phyloP scores from a whole-genome alignment of 176 grass and related monocot species.

The Ensete glaucum region DNA sequence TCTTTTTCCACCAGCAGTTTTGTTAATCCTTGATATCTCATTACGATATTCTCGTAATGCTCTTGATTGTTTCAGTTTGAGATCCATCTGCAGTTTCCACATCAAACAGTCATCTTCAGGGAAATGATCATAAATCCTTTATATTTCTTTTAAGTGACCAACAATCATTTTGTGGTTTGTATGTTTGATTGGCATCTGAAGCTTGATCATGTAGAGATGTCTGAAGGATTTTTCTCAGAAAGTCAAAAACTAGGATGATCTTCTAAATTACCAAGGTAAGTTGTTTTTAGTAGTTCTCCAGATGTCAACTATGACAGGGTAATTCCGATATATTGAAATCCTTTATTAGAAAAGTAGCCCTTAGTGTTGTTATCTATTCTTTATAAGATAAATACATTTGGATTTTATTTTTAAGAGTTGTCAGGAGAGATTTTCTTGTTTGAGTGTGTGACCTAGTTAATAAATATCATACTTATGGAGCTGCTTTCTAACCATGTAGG shows the following conservation, averaged over 20 bases:
- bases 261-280: background rate
- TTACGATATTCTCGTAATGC: slow-evolving; percentile 37
- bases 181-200: background rate
- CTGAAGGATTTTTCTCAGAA: too few species aligned
- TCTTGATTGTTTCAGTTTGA: slow-evolving; percentile 41
- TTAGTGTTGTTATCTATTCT: background rate
- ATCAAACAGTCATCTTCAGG: slow-evolving; percentile 8
- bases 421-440: background rate
- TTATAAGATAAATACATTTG: background rate
- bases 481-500: too few species aligned
- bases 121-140: background rate
- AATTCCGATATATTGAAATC: background rate
- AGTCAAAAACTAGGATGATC: background rate
- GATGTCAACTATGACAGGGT: background rate
- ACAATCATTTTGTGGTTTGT: background rate
- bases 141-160: background rate
- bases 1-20: slow-evolving; percentile 46
- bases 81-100: slow-evolving; percentile 39
- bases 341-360: background rate
- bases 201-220: background rate
- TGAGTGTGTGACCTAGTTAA: background rate
- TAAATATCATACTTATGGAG: too few species aligned
- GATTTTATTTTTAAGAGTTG: background rate
- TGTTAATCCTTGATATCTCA: slow-evolving; percentile 53
- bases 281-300: background rate